These are phyloP conservation scores for Saccharomycopsis capsularis DNA, from an alignment of 805 yeast genomes.

Conservation along the genomic window DNA sequence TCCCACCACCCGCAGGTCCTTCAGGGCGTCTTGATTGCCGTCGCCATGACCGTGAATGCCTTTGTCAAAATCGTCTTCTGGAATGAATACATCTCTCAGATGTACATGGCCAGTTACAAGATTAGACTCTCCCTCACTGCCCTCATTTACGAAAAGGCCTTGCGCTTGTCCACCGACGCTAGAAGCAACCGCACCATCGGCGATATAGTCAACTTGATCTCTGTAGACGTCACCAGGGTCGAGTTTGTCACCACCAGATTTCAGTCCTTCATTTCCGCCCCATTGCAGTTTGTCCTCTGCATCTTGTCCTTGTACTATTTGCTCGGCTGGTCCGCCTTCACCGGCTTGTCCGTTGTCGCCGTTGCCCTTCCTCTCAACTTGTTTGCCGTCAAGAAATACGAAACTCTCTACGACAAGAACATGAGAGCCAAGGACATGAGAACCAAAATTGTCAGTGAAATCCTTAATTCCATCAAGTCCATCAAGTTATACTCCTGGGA, in stretches of 20 bases:
- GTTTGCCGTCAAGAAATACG: constrained; percentile 37
- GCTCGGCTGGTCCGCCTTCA: constrained; percentile 51
- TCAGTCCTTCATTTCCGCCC: constrained; percentile 51
- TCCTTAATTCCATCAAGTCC: constrained; percentile 52
- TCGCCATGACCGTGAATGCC: constrained; percentile 56
- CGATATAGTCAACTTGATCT: constrained; percentile 70
- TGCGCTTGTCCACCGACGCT: constrained; percentile 60
- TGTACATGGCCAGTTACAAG: constrained; percentile 51
- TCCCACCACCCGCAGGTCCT: constrained; percentile 38
- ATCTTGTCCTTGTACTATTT: constrained; percentile 47
- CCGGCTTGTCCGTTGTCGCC: constrained; percentile 47
- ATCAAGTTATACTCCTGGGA: constrained; percentile 70
- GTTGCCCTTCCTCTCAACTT: constrained; percentile 56
- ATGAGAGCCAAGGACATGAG: constrained; percentile 59
- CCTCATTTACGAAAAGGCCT: constrained; percentile 64
- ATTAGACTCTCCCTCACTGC: constrained; percentile 59
- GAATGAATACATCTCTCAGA: constrained; percentile 60
- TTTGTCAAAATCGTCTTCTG: constrained; percentile 52
- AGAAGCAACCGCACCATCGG: constrained; percentile 59
- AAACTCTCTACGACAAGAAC: constrained; percentile 43
- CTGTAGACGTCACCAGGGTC: constrained; percentile 66
- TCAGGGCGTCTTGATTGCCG: constrained; percentile 56
- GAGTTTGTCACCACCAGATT: constrained; percentile 52
- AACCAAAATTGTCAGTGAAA: constrained; percentile 52
- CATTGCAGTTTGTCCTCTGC: constrained; percentile 48